Conservation (phyloP, 2,329 filamentous ascomycete species). For the Lasiodiplodia hormozganensis region DNA sequence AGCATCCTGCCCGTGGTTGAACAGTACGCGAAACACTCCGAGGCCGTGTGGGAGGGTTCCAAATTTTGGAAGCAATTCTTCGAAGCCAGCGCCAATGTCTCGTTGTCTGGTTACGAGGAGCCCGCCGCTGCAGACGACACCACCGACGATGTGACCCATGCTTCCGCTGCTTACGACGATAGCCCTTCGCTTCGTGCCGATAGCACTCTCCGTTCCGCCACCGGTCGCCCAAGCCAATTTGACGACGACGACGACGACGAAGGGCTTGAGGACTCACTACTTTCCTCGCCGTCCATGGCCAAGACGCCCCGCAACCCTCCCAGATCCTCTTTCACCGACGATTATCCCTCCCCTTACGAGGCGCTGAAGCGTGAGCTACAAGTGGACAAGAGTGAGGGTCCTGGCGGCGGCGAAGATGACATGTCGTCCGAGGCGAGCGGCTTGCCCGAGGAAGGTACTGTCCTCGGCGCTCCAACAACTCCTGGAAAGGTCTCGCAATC, state of each 20-base stretch:
- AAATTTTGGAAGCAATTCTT: conserved; percentile 99
- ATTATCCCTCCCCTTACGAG: conserved; percentile 80
- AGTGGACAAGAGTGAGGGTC: conserved; percentile 42
- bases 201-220: conserved; percentile 43
- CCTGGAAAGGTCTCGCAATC: conserved; percentile 43
- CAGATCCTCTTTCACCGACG: conserved; percentile 59
- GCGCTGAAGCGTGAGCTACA: conserved; percentile 71
- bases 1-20: conserved; percentile 94
- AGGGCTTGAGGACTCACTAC: conserved; percentile 63
- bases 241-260: conserved; percentile 45
- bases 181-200: conserved; percentile 46
- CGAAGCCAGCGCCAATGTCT: conserved; percentile 96
- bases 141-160: conserved; percentile 44
- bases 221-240: conserved; percentile 45
- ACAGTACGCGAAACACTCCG: conserved; percentile 92
- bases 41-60: conserved; percentile 93
- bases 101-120: conserved; percentile 92
- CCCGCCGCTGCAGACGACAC: conserved; percentile 65
- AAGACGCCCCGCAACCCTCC: conserved; percentile 60
- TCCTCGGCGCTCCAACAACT: conserved; percentile 40
- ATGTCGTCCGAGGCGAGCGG: conserved; percentile 38
- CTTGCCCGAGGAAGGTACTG: conserved; percentile 35
- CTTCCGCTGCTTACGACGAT: conserved; percentile 47
- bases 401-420: conserved; percentile 36
- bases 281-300: conserved; percentile 64